These are phyloP conservation scores for Chalciporus piperatus DNA, from an alignment of 768 basidiomycete species.

Conservation along the genomic window DNA sequence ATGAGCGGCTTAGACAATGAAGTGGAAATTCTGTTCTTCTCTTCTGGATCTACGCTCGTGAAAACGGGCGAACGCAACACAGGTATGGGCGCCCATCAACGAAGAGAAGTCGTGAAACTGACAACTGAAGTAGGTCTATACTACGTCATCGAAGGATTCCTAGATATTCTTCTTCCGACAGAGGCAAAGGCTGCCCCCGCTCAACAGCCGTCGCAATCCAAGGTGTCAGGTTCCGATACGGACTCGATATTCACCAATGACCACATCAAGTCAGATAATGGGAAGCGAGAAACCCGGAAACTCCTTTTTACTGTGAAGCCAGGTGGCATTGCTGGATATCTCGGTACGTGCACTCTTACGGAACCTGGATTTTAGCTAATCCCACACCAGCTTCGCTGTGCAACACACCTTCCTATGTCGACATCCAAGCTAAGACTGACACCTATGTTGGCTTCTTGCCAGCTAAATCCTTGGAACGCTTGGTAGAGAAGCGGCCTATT, in stretches of 20 bases:
- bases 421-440: conserved; percentile 96
- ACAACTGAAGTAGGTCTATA: conserved; percentile 58
- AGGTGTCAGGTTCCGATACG: conserved; percentile 27
- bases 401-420: conserved; percentile 91
- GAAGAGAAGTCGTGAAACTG: neutral
- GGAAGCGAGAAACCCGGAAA: conserved; percentile 47
- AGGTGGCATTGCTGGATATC: conserved; percentile 96
- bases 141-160: conserved; percentile 93
- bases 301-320: conserved; percentile 93
- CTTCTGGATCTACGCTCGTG: conserved; percentile 80
- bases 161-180: conserved; percentile 81
- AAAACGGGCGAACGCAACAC: conserved; percentile 89
- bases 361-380: conserved; percentile 1
- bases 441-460: conserved; percentile 97
- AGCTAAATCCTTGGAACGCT: conserved; percentile 78
- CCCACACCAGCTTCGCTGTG: conserved; percentile 71
- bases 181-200: conserved; percentile 10
- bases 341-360: conserved; percentile 50
- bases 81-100: conserved; percentile 41
- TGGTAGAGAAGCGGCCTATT: conserved; percentile 92
- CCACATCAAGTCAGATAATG: conserved; percentile 23
- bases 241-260: conserved; percentile 38
- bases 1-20: conserved; percentile 91
- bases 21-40: conserved; percentile 92
- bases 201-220: conserved; percentile 15